A percentile compares a stretch with the other conserved stretches of the same genome.
Evolutionary conservation across 257 asterid genomes (phyloP).

Genomic region (Echium plantagineum): DNA sequence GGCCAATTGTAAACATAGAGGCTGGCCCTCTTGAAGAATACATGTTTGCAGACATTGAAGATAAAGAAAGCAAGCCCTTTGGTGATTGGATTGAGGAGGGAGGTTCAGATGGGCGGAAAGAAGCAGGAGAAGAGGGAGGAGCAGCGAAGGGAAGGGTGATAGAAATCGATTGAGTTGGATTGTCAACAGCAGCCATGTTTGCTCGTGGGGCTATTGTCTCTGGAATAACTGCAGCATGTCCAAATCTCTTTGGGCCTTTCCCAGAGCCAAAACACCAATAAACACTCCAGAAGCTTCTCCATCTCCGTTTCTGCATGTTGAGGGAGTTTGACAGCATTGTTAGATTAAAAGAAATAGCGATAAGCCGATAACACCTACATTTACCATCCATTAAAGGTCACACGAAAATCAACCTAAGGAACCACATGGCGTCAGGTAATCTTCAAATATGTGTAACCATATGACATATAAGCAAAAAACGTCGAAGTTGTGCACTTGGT

Average conservation of each 20-base stretch:
- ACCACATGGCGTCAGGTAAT: too few relatives aligned
- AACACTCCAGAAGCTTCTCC: constrained; percentile 74
- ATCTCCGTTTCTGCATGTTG: constrained; percentile 58
- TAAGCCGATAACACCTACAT: too few relatives aligned
- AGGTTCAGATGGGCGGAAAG: constrained; percentile 76
- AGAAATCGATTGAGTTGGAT: constrained; percentile 41
- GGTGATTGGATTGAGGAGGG: constrained; percentile 81
- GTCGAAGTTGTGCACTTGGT: too few relatives aligned
- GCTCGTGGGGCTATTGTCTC: constrained; percentile 33
- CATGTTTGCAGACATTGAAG: constrained; percentile 52
- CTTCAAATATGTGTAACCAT: too few relatives aligned
- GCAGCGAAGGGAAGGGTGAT: constrained; percentile 59
- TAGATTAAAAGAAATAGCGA: background rate
- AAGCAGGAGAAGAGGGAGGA: constrained; percentile 97
- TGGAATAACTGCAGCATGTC: constrained; percentile 66
- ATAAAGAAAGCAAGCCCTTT: constrained; percentile 39
- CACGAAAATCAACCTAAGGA: too few relatives aligned
- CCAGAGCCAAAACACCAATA: constrained; percentile 72
- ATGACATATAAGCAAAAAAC: too few relatives aligned
- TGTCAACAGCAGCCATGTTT: constrained; percentile 30
- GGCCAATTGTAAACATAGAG: constrained; percentile 85
- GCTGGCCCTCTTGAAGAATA: constrained; percentile 78
- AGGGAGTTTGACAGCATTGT: background rate
- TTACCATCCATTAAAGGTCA: too few relatives aligned
- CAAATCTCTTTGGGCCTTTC: constrained; percentile 54